These are phyloP conservation scores for Saturnispora mendoncae DNA, from an alignment of 805 yeast genomes.

Conservation along the genomic window DNA sequence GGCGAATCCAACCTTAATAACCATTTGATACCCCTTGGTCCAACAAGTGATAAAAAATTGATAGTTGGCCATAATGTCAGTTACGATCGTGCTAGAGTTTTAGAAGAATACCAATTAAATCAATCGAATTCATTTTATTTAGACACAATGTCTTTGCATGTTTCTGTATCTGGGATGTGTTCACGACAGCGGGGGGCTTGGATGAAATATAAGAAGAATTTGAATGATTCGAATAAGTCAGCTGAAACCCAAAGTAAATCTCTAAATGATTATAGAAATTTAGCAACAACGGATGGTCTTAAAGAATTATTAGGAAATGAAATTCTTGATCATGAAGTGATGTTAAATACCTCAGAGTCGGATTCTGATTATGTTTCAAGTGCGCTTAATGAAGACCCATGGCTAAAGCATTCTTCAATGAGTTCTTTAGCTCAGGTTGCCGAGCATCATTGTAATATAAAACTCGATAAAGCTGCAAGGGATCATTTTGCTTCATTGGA, in stretches of 20 bases:
- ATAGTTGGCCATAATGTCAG: conserved; percentile 87
- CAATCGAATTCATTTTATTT: conserved; percentile 67
- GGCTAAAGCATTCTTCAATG: conserved; percentile 70
- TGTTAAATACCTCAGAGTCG: conserved; percentile 18
- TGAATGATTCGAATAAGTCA: conserved; percentile 15
- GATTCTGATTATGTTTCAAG: conserved; percentile 12
- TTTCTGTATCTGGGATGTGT: conserved; percentile 86
- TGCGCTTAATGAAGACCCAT: conserved; percentile 57
- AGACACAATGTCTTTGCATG: conserved; percentile 90
- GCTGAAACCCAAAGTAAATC: conserved; percentile 15
- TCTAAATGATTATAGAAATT: conserved; percentile 18
- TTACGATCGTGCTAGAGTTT: conserved; percentile 79
- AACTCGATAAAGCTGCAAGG: conserved; percentile 58
- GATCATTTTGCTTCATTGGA: conserved; percentile 52
- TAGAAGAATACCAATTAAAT: conserved; percentile 69
- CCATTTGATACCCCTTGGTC: conserved; percentile 71
- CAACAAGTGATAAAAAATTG: conserved; percentile 31
- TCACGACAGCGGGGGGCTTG: conserved; percentile 82
- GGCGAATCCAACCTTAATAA: conserved; percentile 40
- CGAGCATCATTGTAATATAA: conserved; percentile 61
- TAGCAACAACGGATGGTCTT: conserved; percentile 20
- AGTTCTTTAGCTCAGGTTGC: conserved; percentile 80
- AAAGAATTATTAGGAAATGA: conserved; percentile 24
- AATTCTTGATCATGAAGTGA: conserved; percentile 24
- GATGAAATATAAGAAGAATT: conserved; percentile 47